A percentile compares a stretch with the other conserved stretches of the same genome.
Evolutionary conservation across 768 basidiomycete genomes (phyloP).

Genomic region (Lactarius hatsudake): DNA sequence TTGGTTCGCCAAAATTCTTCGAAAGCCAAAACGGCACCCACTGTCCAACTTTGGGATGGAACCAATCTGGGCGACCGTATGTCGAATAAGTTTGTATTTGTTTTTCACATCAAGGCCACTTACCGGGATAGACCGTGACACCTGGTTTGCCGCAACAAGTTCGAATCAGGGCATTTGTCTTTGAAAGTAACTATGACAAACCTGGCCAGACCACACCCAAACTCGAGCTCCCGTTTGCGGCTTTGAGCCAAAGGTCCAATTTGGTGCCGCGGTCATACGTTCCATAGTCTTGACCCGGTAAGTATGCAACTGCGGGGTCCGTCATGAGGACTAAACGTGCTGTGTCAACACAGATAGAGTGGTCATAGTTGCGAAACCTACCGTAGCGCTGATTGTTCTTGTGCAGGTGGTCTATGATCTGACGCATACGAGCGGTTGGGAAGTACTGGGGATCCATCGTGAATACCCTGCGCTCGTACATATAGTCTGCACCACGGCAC

Average conservation of each 20-base stretch:
- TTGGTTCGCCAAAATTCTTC: background rate
- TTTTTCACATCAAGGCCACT: constrained; percentile 8
- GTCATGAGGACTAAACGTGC: constrained; percentile 59
- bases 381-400: constrained; percentile 56
- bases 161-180: background rate
- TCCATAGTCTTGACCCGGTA: constrained; percentile 47
- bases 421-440: constrained; percentile 58
- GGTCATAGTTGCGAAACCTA: constrained; percentile 32
- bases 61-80: constrained; percentile 49
- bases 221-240: constrained; percentile 54
- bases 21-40: constrained; percentile 33
- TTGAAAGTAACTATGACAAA: constrained; percentile 26
- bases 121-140: constrained; percentile 57
- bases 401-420: constrained; percentile 63
- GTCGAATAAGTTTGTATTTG: background rate
- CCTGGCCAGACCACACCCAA: constrained; percentile 67
- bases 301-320: constrained; percentile 62
- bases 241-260: constrained; percentile 59
- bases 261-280: constrained; percentile 54
- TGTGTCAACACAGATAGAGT: background rate
- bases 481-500: constrained; percentile 50
- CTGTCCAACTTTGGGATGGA: constrained; percentile 51
- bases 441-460: constrained; percentile 69
- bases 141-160: constrained; percentile 33
- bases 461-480: constrained; percentile 64